Base-by-base conservation (phyloP, 2,329 filamentous ascomycete species). In the Aureobasidium pullulans region DNA sequence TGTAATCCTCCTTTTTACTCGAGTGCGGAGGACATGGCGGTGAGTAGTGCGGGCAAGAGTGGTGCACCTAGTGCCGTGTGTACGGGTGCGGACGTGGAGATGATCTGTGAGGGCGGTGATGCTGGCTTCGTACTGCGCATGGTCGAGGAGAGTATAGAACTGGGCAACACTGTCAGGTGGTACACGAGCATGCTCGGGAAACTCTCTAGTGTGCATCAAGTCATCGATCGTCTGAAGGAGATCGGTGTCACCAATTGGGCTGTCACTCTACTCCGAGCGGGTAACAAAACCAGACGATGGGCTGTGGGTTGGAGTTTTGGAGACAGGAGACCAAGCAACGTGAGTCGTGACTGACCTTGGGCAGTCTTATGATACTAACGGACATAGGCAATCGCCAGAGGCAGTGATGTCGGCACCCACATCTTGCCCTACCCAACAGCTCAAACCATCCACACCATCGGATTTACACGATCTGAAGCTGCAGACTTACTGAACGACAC, bases 1-100 rank as follows among this genome's bases (percentile, higher is more conserved):
- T 93, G 88, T 64, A 99, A 99, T 65, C 94, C 94, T 0, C 94
- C 94, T 0, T 99, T 99, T 75, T 97, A 96, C 76, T 73, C 79
- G n/a, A 91, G 89, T 0, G 75, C 81, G 3, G 73, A 79, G 5
- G 90, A 95, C 53, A 82, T 96, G 72, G 65, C 80, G 3, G 74
- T 77, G 4, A 87, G 86, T 1, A 69, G 74, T 31, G 87, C 89
- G 0, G 71, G 79, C 39, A 96, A 96, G 71, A 73, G 79, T 3
- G 79, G 80, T 0, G 84, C 84, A 0, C 88, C 92, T 0, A 83
- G 83, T 59, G 87, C 88, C 0, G 85, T 87, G 50, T 86, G 83
- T 66, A 96, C 92, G 0, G 94, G 93, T 6, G 82, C 88, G 0
- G 79, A 84, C 0, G 79, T 85, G 1, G 94, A 99, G 72, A 96